Evolutionary conservation across 1,284 basidiomycete genomes (phyloP).

Genomic region (Boletellus dicymbophilus): DNA sequence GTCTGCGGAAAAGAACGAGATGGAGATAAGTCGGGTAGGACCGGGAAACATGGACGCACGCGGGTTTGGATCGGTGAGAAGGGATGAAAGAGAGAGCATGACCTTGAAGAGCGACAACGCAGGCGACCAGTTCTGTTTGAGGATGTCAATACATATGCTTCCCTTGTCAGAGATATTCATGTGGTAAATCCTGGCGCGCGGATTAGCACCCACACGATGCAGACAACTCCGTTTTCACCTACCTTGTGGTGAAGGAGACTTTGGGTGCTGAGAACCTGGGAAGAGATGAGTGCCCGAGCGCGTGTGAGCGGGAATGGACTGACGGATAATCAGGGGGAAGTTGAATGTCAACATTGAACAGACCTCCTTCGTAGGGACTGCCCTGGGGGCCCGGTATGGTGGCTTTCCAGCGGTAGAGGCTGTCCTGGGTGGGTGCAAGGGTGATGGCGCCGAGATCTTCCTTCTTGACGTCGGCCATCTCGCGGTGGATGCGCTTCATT

Average conservation of each 20-base stretch:
- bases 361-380: constrained; percentile 86
- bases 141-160: constrained; percentile 77
- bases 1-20: constrained; percentile 40
- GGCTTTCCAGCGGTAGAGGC: constrained; percentile 67
- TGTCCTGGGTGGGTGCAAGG: constrained; percentile 63
- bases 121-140: constrained; percentile 91
- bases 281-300: not conserved
- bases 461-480: constrained; percentile 82
- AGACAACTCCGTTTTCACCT: constrained; percentile 17
- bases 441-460: constrained; percentile 81
- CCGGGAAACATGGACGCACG: constrained; percentile 46
- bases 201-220: not conserved
- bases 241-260: constrained; percentile 77
- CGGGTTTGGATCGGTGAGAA: constrained; percentile 89
- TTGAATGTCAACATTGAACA: constrained; percentile 75
- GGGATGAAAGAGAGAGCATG: constrained; percentile 83
- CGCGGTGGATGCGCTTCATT: constrained; percentile 85
- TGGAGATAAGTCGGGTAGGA: not conserved
- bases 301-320: constrained; percentile 1
- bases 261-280: constrained; percentile 82
- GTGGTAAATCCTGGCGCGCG: constrained; percentile 78
- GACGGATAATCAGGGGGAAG: constrained; percentile 85
- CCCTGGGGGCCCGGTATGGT: constrained; percentile 83
- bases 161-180: constrained; percentile 88
- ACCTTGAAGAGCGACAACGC: constrained; percentile 91